phyloP scores from a whole-genome alignment of 179 eudicot species.

The Silene vulgaris region DNA sequence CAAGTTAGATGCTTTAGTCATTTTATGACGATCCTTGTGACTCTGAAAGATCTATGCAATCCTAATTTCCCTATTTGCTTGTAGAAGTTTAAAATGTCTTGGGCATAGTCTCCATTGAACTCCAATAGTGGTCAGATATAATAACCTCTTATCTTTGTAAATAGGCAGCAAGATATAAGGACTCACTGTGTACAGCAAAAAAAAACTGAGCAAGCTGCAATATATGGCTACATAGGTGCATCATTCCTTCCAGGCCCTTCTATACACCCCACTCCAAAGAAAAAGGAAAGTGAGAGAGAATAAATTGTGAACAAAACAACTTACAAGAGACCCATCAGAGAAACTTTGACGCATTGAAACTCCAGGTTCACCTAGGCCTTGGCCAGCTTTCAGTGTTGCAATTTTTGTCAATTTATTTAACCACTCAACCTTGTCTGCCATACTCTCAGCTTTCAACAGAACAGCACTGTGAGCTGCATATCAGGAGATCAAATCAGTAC shows the following conservation, averaged over 20 bases:
- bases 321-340: conserved; percentile 96
- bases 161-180: neutral
- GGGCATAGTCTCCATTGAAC: neutral
- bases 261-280: no score
- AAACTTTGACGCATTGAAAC: conserved; percentile 71
- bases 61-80: neutral
- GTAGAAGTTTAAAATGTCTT: neutral
- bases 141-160: neutral
- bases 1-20: neutral
- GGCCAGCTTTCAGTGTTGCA: conserved; percentile 64
- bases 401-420: conserved; percentile 66
- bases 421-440: conserved; percentile 85
- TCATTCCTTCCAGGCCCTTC: no score
- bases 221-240: no score
- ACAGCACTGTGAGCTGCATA: conserved; percentile 90
- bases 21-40: neutral
- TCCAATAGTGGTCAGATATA: neutral
- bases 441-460: conserved; percentile 81
- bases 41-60: neutral
- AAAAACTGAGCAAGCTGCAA: no score
- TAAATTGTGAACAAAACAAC: conserved; percentile 19
- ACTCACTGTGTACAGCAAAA: no score
- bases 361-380: conserved; percentile 53
- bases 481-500: conserved; percentile 18
- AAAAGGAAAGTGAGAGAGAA: neutral